Evolutionary conservation across 2,329 filamentous ascomycete genomes (phyloP), one percentile per base, ranked within the genome.

Genomic region (Pyricularia grisea): DNA sequence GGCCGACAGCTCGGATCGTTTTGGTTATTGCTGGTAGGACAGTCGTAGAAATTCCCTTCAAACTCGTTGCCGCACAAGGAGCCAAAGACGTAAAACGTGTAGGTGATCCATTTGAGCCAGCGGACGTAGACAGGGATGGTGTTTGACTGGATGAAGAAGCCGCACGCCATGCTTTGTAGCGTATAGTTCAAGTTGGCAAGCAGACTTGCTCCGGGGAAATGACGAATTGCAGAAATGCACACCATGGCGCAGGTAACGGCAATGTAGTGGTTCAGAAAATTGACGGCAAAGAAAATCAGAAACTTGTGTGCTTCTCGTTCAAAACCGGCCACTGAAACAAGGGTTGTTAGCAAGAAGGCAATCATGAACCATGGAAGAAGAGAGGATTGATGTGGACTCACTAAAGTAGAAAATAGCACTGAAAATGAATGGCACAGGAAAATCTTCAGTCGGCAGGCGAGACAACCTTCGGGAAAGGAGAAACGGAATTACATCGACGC

Each of bases 111-210:
- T 77, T 75, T 92, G 1, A 91, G 80, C 91, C 91, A 94, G 69
- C 90, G 83, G n/a, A 92, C 87, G 73, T 93, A 94, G 0, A 93
- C 81, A 0, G 91, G 90, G 3, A 94, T 91, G 5, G 88, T 87
- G 68, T 91, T 87, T 12, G 84, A 83, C 75, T 93, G 90, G 17
- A 93, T 87, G 72, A 94, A 93, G 76, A 90, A 93, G 0, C 91
- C 91, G 71, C 90, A 92, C 0, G 88, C 88, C 80, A 93, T 87
- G 1, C 86, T 90, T 74, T 94, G 91, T 25, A 93, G 72, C 0
- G 91, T 94, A 73, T 89, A 93, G 0, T 83, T 85, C 66, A 93
- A 78, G 73, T 94, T 94, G 11, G 87, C 90, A 65, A 92, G 88
- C 28, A 94, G 76, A 73, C 88, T 91, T 0, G 91, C 90, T 0